Evolutionary conservation across 352 stramenopile genomes (phyloP), one percentile per base, ranked within the genome.

Genomic region (Blastocystis sp.): DNA sequence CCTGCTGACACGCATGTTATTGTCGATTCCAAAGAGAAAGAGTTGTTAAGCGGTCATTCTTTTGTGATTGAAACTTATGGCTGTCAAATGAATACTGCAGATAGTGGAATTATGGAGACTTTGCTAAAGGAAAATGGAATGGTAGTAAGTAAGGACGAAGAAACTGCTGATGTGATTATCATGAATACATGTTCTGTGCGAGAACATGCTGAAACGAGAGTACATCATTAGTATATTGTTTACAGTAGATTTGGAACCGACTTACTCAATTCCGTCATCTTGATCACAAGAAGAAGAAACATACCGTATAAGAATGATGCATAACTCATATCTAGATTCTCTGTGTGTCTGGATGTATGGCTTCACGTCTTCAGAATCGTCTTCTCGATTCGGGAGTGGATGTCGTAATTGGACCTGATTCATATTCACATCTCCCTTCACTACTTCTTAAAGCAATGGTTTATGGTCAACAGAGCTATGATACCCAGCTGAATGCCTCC

Each of bases 41-140:
- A 59, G 30, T 44, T 33, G 9, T 64, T 81, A 44, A 81, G 37
- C 6, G 70, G 70, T 60, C 70, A 64, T 30, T 81, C 70, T 13
- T 92, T 92, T 44, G 90, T 89, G 53, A 91, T 97, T 40, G 94
- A 97, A 92, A 99, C 96, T 15, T 98, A 98, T 92, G 97, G 97
- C 9, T 99, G 97, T 93, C 96, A 99, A 93, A 99, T 99, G 97
- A 99, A 99, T 92, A 95, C 97, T 68, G 95, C 95, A 82, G 97
- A 99, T 92, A 97, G 94, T 70, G 96, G 99, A 90, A 98, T 99
- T 91, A 96, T 99, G 58, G 93, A 94, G 22, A 93, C 94, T 44
- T 95, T 99, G 51, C 91, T 99, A 35, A 89, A 97, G 1, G 89
- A 92, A 70, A 57, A 90, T 53, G 91, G 91, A 42, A 92, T 91